These are phyloP conservation scores for Plasmodium falciparum DNA, from an alignment of 169 alveolate species.

Conservation along the genomic window DNA sequence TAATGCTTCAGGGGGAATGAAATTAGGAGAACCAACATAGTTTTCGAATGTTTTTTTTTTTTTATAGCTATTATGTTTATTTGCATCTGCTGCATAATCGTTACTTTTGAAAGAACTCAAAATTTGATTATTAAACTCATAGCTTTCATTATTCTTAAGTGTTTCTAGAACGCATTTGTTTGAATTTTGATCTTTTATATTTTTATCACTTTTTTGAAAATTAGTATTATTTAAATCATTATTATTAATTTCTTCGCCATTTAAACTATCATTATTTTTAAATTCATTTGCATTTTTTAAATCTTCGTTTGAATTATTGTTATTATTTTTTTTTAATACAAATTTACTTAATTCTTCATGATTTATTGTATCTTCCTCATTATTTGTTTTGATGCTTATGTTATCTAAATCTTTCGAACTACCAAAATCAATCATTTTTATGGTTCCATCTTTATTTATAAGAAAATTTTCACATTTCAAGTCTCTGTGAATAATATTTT, in stretches of 20 bases:
- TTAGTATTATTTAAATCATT: conserved; percentile 13
- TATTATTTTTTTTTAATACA: conserved; percentile 20
- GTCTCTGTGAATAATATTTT: conserved; percentile 95
- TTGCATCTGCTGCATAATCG: conserved; percentile 19
- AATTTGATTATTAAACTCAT: conserved; percentile 40
- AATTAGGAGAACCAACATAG: conserved; percentile 94
- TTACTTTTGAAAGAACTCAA: conserved; percentile 12
- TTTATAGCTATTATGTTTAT: conserved; percentile 34
- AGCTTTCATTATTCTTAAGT: conserved; percentile 48
- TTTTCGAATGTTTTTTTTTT: conserved; percentile 86
- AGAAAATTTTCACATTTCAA: conserved; percentile 95
- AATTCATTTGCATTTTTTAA: background rate
- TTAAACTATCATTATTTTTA: conserved; percentile 24
- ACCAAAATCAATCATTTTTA: conserved; percentile 97
- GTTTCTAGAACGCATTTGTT: conserved; percentile 35
- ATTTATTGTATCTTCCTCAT: conserved; percentile 9
- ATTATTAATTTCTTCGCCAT: conserved; percentile 16
- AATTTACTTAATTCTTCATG: conserved; percentile 10
- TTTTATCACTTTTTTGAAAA: conserved; percentile 26
- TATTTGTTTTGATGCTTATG: conserved; percentile 1
- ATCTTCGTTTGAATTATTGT: conserved; percentile 37
- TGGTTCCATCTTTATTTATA: conserved; percentile 88
- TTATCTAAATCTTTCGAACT: conserved; percentile 85
- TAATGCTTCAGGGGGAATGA: conserved; percentile 95
- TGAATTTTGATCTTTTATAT: conserved; percentile 8